Evolutionary conservation across 1,139 yeast species (phyloP).

Genomic region (Saccharomyces hybrid): DNA sequence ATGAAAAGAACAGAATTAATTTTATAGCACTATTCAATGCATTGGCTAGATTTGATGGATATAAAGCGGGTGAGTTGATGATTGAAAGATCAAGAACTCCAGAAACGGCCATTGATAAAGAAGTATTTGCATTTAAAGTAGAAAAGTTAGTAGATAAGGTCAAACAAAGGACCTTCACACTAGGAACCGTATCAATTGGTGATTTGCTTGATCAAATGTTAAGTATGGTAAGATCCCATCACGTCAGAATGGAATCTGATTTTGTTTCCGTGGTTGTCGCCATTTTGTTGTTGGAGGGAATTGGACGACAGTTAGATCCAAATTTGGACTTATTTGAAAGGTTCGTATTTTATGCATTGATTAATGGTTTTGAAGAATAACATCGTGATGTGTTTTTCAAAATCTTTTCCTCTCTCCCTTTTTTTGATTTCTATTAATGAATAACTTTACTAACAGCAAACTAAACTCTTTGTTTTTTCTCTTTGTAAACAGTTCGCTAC

Average conservation of each 20-base stretch:
- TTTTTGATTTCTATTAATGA: conserved; percentile 7
- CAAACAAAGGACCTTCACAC: conserved; percentile 80
- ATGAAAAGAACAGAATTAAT: conserved; percentile 66
- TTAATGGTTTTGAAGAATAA: not conserved
- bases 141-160: conserved; percentile 75
- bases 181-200: conserved; percentile 89
- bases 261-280: conserved; percentile 92
- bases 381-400: not conserved
- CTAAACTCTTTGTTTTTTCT: conserved; percentile 28
- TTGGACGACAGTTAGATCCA: conserved; percentile 91
- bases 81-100: conserved; percentile 92
- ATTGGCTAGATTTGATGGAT: conserved; percentile 86
- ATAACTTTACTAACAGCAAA: not conserved
- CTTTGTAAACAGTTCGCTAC: conserved; percentile 54
- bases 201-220: conserved; percentile 82
- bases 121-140: conserved; percentile 79
- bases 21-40: conserved; percentile 87
- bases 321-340: conserved; percentile 89
- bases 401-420: not conserved
- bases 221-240: conserved; percentile 86
- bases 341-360: conserved; percentile 60
- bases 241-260: conserved; percentile 96
- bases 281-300: conserved; percentile 81
- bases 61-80: conserved; percentile 91
- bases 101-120: conserved; percentile 77